Evolutionary conservation across 108 stramenopile genomes (phyloP), one percentile per base, ranked within the genome.

Genomic region (Pseudonitzschia pungens): DNA sequence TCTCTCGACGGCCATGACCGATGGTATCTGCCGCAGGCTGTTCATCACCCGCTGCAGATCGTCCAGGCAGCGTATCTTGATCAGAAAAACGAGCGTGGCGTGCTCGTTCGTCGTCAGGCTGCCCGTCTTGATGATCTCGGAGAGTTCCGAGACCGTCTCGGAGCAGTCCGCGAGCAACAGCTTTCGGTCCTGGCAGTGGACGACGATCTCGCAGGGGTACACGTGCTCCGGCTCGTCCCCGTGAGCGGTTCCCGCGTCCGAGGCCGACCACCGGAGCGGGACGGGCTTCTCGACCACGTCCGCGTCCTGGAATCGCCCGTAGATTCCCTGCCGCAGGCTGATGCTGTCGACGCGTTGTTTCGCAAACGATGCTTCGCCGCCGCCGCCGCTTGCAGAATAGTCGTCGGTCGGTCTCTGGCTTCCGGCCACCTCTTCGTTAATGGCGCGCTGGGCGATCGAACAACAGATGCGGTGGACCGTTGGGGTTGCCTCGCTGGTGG

Each of bases 1-100:
- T 50, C 93, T 69, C 80, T 94, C 93, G 20, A 94, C 93, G 8
- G 83, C 82, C 91, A 94, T 90, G 40, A 94, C 91, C 57, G 81
- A 82, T 42, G 81, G 79, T 12, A 94, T 84, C 57, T 89, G 73
- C 29, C 66, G 72, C 42, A 94, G 78, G 41, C 80, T 81, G 77
- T 94, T 88, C 91, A 94, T 94, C 42, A 94, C 52, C 48, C 51
- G 65, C 65, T 94, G 93, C 15, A 94, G 64, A 20, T 94, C 83
- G 27, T 89, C 85, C 57, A 94, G 65, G 70, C 87, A 67, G 60
- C 73, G 68, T 2, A 94, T 87, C 27, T 85, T 75, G 8, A 92
- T 84, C 32, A 92, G 75, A 72, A 94, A 94, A 52, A 87, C 88
- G 2, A 94, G 76, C 0, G 81, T 87, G 14, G 91, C 91, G 65